These are phyloP conservation scores for Alisma plantagoaquatica DNA, from an alignment of 106 monocot genomes.

Conservation along the genomic window DNA sequence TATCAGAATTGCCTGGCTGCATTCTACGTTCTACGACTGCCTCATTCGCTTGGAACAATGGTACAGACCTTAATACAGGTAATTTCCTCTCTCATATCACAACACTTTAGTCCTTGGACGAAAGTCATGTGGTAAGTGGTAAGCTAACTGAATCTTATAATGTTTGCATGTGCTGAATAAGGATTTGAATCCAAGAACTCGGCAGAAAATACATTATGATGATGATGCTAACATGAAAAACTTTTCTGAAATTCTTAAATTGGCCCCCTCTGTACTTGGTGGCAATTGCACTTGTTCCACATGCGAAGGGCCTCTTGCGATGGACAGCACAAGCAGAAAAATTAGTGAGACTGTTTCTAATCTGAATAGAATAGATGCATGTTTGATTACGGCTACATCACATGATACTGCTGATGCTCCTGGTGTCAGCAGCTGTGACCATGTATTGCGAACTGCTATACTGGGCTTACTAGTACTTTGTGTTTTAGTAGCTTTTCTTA, in stretches of 20 bases:
- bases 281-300: slow-evolving; percentile 46
- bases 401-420: slow-evolving; percentile 9
- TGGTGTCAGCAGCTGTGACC: slow-evolving; percentile 16
- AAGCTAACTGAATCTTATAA: neutral
- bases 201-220: slow-evolving; percentile 49
- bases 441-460: slow-evolving; percentile 35
- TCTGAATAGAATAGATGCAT: slow-evolving; percentile 1
- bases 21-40: slow-evolving; percentile 48
- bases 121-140: neutral
- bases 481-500: slow-evolving; percentile 38
- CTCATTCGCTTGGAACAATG: slow-evolving; percentile 44
- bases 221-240: slow-evolving; percentile 34
- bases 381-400: neutral
- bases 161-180: neutral
- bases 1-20: slow-evolving; percentile 63
- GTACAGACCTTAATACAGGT: slow-evolving; percentile 66
- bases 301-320: slow-evolving; percentile 12
- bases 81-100: neutral
- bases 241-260: slow-evolving; percentile 36
- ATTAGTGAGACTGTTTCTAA: neutral
- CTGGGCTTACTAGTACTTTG: slow-evolving; percentile 42
- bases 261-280: slow-evolving; percentile 44
- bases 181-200: slow-evolving; percentile 50
- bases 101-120: neutral
- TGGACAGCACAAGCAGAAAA: slow-evolving; percentile 9